Evolutionary conservation across 2,329 filamentous ascomycete species (phyloP).

Genomic region (Nannizziopsis barbatae): DNA sequence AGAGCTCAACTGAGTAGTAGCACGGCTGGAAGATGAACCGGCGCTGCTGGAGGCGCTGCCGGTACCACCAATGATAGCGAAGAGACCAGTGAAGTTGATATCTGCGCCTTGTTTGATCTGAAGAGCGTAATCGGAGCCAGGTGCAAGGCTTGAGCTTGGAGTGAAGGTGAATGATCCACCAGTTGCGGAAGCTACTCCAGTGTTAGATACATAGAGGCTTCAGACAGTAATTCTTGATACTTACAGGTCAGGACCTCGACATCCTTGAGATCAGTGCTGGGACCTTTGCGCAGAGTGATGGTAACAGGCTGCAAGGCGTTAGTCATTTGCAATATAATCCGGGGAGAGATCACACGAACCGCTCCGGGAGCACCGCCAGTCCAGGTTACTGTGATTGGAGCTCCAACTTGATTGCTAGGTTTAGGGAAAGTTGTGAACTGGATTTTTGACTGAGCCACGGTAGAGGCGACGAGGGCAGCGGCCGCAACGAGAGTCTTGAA

Average conservation of each 20-base stretch:
- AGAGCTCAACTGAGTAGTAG: constrained; percentile 14
- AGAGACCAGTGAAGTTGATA: constrained; percentile 47
- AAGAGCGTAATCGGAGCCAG: constrained; percentile 46
- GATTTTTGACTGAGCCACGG: constrained; percentile 37
- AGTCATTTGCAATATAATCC: constrained; percentile 5
- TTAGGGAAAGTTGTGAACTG: constrained; percentile 43
- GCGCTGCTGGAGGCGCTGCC: constrained; percentile 10
- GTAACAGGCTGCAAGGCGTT: constrained; percentile 37
- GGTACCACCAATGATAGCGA: constrained; percentile 35
- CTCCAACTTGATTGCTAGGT: constrained; percentile 38
- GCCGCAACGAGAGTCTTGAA: constrained; percentile 38
- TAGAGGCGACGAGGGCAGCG: constrained; percentile 35
- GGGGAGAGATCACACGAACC: constrained; percentile 18
- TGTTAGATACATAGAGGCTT: too few relatives aligned
- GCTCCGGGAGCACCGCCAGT: constrained; percentile 26
- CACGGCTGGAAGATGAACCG: neutral
- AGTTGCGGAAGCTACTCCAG: constrained; percentile 29
- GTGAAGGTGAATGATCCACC: constrained; percentile 44
- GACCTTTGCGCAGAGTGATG: constrained; percentile 46
- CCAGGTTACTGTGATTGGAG: constrained; percentile 42
- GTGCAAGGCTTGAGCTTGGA: constrained; percentile 33
- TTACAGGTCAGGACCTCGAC: constrained; percentile 37
- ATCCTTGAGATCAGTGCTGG: constrained; percentile 40
- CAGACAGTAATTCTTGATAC: too few relatives aligned
- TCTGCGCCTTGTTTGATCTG: constrained; percentile 44